Evolutionary conservation across 805 yeast species (phyloP).

Genomic region (Candida sakaeoensis): DNA sequence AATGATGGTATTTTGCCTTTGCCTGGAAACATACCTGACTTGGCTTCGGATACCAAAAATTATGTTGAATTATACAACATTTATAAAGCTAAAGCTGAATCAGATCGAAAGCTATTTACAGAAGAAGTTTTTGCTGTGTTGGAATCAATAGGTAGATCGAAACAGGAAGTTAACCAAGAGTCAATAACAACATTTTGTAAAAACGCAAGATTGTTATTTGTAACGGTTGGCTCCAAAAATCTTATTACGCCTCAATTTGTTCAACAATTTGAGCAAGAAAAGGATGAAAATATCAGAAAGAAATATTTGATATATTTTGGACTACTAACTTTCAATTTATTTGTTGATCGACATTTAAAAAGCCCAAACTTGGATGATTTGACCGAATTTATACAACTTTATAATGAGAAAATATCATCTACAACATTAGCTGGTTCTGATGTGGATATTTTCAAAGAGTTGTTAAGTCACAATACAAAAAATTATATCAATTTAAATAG

Average conservation of each 20-base stretch:
- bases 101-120: constrained; percentile 44
- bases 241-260: constrained; percentile 15
- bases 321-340: constrained; percentile 32
- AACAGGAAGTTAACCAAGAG: constrained; percentile 27
- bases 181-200: constrained; percentile 53
- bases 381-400: constrained; percentile 17
- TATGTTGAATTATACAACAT: constrained; percentile 57
- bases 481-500: constrained; percentile 61
- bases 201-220: constrained; percentile 52
- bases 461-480: constrained; percentile 34
- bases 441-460: constrained; percentile 24
- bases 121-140: constrained; percentile 27
- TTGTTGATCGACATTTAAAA: constrained; percentile 13
- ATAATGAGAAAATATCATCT: constrained; percentile 16
- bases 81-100: constrained; percentile 51
- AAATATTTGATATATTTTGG: constrained; percentile 36
- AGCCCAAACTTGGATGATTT: constrained; percentile 21
- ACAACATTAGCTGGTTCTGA: constrained; percentile 11
- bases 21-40: constrained; percentile 78
- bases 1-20: constrained; percentile 54
- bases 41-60: constrained; percentile 70
- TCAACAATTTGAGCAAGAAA: constrained; percentile 6
- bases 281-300: not conserved
- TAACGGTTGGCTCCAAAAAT: constrained; percentile 42
- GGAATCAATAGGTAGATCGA: constrained; percentile 22